Base-by-base conservation (phyloP, 768 basidiomycete species). In the Chiua virens region DNA sequence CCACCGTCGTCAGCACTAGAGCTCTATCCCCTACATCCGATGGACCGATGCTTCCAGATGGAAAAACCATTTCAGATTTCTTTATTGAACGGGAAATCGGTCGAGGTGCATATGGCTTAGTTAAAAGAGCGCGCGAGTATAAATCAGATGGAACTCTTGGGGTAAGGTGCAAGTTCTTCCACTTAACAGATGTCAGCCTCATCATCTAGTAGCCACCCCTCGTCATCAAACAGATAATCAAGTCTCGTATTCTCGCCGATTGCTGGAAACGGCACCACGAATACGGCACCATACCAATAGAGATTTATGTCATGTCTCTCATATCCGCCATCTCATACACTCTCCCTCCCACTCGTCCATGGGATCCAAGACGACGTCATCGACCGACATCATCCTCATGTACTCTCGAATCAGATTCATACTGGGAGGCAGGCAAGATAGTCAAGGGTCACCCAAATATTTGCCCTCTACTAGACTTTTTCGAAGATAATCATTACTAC, bases 191-290 rank as follows among this genome's bases (percentile, higher is more conserved):
- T n/a, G 39, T 8, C 43, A 36, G 37, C 39, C 58, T 59, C 43
- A 56, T 52, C 42, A 10, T 47, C 27, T 35, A 28, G 49, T 45
- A 94, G 92, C 87, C 93, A 4, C 85, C 89, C 34, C 73, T 97
- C 53, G 87, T 99, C 61, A 93, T 99, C 72, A 99, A 99, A 66
- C 95, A 97, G 71, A 87, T 98, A 63, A 95, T 98, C 76, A 98
- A 98, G 71, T 94, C 92, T 42, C 89, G 97, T 45, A 99, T 99
- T 53, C 80, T 99, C 46, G 96, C 96, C 27, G 96, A 99, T 73
- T 98, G 96, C 70, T 99, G 97, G 97, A 98, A 98, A 75, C 91
- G 90, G 64, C 96, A 99, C 67, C 89, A 90, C 38, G 83, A 87
- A 55, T 82, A 90, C 67, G 96, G 96, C 50, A 97, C 97, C 8